Evolutionary conservation across 495 filamentous ascomycete species (phyloP).

Genomic region (Hypoxylon fuscum): DNA sequence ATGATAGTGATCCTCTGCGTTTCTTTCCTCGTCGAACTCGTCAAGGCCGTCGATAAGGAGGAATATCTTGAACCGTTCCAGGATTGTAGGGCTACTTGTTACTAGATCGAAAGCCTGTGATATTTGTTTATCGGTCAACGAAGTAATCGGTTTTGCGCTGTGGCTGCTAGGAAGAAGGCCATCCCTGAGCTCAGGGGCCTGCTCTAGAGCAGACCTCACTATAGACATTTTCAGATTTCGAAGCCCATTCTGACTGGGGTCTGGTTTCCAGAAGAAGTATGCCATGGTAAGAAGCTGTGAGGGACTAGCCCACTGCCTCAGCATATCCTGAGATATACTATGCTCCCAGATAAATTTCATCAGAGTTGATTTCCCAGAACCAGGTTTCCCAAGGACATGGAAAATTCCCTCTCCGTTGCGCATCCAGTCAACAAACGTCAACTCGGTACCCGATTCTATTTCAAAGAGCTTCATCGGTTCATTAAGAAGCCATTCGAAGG

Average conservation of each 20-base stretch:
- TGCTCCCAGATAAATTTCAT: conserved; percentile 22
- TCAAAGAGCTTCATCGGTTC: conserved; percentile 11
- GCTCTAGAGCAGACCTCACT: conserved; percentile 6
- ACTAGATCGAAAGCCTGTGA: not conserved
- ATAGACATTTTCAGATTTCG: conserved; percentile 2
- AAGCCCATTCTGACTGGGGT: not conserved
- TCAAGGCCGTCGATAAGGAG: conserved; percentile 17
- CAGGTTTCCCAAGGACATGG: conserved; percentile 15
- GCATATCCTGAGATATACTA: not conserved
- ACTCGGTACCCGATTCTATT: not conserved
- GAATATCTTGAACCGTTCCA: conserved; percentile 3
- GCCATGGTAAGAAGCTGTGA: conserved; percentile 9
- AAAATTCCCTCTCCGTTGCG: conserved; percentile 5
- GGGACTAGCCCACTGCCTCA: conserved; percentile 1
- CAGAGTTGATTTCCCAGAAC: no score
- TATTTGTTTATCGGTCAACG: conserved; percentile 1
- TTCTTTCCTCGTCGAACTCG: conserved; percentile 13
- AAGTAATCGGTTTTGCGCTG: no score
- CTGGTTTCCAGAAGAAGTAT: conserved; percentile 19
- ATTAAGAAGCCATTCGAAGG: conserved; percentile 13
- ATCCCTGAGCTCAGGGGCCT: conserved; percentile 4
- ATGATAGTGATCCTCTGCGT: conserved; percentile 4
- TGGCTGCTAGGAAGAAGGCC: not conserved
- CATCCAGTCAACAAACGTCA: conserved; percentile 15
- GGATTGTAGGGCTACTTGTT: not conserved